Evolutionary conservation across 305 asterid genomes (phyloP).

Genomic region (Solanum aculeatissimum): DNA sequence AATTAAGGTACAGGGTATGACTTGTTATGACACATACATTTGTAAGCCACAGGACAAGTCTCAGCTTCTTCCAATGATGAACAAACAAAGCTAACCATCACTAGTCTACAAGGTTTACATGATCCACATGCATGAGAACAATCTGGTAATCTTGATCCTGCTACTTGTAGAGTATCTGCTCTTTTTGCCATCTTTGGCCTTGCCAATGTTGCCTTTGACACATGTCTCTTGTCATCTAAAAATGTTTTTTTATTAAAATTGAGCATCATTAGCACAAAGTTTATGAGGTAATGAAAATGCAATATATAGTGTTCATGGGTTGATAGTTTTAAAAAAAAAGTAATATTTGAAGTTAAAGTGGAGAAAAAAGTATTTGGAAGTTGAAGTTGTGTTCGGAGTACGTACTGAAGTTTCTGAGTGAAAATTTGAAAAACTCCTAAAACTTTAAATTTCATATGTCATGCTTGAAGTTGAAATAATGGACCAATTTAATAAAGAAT

Average conservation of each 20-base stretch:
- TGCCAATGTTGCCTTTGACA: not conserved
- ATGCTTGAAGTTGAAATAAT: no score
- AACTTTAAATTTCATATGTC: no score
- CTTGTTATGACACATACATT: conserved; percentile 84
- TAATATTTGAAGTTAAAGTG: no score
- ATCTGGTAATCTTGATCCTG: conserved; percentile 79
- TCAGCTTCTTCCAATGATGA: conserved; percentile 85
- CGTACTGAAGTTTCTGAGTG: no score
- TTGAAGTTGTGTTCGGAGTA: no score
- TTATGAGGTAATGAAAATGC: not conserved
- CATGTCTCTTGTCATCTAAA: conserved; percentile 16
- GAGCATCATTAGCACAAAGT: not conserved
- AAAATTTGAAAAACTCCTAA: no score
- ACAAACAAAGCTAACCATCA: conserved; percentile 82
- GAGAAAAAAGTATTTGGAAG: no score
- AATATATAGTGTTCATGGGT: not conserved
- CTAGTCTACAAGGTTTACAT: conserved; percentile 74
- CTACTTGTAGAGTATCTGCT: conserved; percentile 34
- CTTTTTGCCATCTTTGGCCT: conserved; percentile 9
- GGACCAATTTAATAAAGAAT: no score
- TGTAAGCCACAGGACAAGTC: conserved; percentile 85
- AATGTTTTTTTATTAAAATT: not conserved
- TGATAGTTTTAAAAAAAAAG: no score
- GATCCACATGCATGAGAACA: conserved; percentile 91
- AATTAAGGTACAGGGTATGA: conserved; percentile 75